Conservation (phyloP, 768 basidiomycete species). For the Rossbeevera mucosa region DNA sequence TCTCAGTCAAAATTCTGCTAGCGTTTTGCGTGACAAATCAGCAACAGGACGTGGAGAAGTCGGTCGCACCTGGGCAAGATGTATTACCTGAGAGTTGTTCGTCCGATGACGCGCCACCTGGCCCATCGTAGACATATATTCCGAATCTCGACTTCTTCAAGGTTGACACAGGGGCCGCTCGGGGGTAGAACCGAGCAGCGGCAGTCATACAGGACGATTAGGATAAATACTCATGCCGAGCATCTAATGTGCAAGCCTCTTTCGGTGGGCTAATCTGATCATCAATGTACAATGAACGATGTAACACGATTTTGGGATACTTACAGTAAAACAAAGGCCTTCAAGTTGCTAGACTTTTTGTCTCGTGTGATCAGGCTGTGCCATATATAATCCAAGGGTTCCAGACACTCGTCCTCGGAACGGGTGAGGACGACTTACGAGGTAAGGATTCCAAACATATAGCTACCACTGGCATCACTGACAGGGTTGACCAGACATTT, state of each 20-base stretch:
- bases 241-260: not conserved
- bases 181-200: not conserved
- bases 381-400: not conserved
- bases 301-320: not conserved
- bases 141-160: not conserved
- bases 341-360: not conserved
- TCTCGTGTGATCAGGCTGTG: not conserved
- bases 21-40: not conserved
- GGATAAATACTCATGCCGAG: not conserved
- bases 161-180: not conserved
- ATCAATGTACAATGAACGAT: not conserved
- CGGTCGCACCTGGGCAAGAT: not conserved
- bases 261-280: not conserved
- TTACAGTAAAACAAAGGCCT: not conserved
- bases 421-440: not conserved
- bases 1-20: not conserved
- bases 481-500: not conserved
- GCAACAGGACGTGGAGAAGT: slow-evolving; percentile 5
- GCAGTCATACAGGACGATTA: not conserved
- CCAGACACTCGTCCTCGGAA: not conserved
- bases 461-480: not conserved
- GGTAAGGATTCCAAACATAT: not conserved
- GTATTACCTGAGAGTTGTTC: not conserved
- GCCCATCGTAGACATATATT: not conserved
- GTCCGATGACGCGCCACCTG: not conserved